Evolutionary conservation across 2,329 filamentous ascomycete species (phyloP).

Genomic region (Ceratocystis harringtonii): DNA sequence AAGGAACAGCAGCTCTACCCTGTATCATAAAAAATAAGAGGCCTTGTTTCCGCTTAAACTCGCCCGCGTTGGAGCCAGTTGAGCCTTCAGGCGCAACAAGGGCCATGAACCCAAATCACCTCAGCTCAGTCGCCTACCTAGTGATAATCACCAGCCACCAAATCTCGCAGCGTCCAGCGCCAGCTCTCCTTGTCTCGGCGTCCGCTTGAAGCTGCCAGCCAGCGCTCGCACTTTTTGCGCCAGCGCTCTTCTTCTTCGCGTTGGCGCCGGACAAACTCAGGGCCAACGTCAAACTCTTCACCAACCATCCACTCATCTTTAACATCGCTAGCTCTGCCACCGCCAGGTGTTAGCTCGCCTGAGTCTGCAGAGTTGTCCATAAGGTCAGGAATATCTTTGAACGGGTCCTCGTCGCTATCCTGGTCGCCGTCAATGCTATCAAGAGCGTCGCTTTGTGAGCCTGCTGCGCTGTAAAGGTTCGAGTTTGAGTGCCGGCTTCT

Average conservation of each 20-base stretch:
- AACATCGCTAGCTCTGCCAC: constrained; percentile 35
- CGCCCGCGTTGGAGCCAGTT: neutral
- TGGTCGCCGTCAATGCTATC: constrained; percentile 51
- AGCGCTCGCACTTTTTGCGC: constrained; percentile 74
- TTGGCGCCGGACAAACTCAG: constrained; percentile 79
- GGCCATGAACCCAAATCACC: neutral
- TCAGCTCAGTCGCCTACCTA: neutral
- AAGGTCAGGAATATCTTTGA: constrained; percentile 86
- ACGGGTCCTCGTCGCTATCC: constrained; percentile 83
- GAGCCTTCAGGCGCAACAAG: neutral
- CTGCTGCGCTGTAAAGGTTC: constrained; percentile 14
- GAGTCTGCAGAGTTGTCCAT: constrained; percentile 49
- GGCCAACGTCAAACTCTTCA: constrained; percentile 95
- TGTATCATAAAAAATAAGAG: constrained; percentile 3
- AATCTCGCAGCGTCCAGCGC: constrained; percentile 62
- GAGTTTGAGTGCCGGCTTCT: constrained; percentile 13
- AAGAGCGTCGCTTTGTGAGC: constrained; percentile 30
- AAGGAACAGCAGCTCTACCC: neutral
- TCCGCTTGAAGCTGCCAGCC: constrained; percentile 47
- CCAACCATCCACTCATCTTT: constrained; percentile 74
- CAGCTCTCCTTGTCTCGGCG: constrained; percentile 45
- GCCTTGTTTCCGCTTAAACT: neutral
- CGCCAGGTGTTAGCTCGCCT: constrained; percentile 31
- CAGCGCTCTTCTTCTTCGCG: constrained; percentile 84
- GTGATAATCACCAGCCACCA: constrained; percentile 32